Base-by-base conservation (phyloP, 148 eudicot species). In the Diospyros kaki region DNA sequence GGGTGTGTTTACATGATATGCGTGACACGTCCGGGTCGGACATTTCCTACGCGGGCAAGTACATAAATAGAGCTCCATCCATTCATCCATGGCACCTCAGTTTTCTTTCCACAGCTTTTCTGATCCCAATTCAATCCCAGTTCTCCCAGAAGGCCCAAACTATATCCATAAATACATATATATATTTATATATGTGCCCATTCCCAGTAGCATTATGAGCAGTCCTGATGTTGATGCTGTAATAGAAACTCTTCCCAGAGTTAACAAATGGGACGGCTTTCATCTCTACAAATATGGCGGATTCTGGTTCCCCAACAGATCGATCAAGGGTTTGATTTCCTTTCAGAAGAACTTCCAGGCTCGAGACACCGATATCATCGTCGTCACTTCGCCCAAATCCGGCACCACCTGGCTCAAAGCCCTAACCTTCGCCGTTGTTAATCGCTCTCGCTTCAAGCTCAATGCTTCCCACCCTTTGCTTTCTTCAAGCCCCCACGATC, bases 321-420 rank as follows among this genome's bases (percentile, higher is more conserved):
- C 81, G 43, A 84, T 89, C 18, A 82, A 83, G 61, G 86, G 87
- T 39, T 79, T 77, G 45, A 54, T 87, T 0, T 58, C 73, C 0
- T 58, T 65, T 41, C 89, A 84, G 15, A 84, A 64, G 1, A 82
- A 85, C 71, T 84, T 80, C 15, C 15, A 65, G 67, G 88, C 87
- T 44, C 75, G 39, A 42, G 86, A 83, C 73, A 58, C 39, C 9
- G 94, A 90, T 68, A 63, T 86, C 48, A 40, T 90, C 0, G 52
- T 90, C 0, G 78, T 84, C 65, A 84, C 85, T 6, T 71, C 84
- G 2, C 94, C 94, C 0, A 90, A 90, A 83, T 84, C 91, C 3
- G 91, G 94, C 66, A 90, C 94, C 3, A 86, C 91, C 5, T 90
- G 94, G 94, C 75, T 90, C 0, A 90, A 88, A 80, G 92, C 94